Base-by-base conservation (phyloP, 2,329 filamentous ascomycete genomes). In the Colletotrichum chlorophyti region DNA sequence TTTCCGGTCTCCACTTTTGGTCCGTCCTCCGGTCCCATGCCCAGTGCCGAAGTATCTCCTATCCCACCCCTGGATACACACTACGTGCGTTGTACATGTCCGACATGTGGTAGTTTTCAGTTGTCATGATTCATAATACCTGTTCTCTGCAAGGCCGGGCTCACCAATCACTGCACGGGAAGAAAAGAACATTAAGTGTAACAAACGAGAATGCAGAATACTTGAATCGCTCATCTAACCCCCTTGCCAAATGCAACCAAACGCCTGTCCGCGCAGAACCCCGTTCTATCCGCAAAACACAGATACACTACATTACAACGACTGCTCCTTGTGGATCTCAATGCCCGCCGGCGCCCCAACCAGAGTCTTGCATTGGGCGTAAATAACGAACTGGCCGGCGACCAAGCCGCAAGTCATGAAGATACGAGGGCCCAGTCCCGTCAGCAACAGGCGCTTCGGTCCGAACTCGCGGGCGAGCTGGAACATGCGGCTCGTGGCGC, bases 351-450 rank as follows among this genome's bases (percentile, higher is more conserved):
- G 79, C 4, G 81, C 80, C 0, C 80, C 80, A 2, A 81, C 80
- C 14, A 83, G 68, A 4, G 78, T 64, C 72, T 83, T 83, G 71
- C 79, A 83, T 65, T 83, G 79, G 3, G 80, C 79, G 51, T 83
- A 83, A 31, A 83, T 82, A 19, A 83, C 80, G 64, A 83, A 83
- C 64, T 83, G 81, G 0, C 76, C 79, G 1, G 80, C 76, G 0
- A 83, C 81, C 24, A 83, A 66, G 5, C 77, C 80, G 50, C 79
- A 82, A 1, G 80, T 83, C 81, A 83, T 83, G 53, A 83, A 59
- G 5, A 83, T 42, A 70, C 81, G 76, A 11, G 81, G 80, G 1
- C 79, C 81, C 48, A 83, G 69, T 0, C 81, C 81, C 0, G 78
- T 72, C 7, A 79, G 58, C 26, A 83, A 64, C 61, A 83, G 62